Evolutionary conservation across 2,329 filamentous ascomycete genomes (phyloP), one percentile per base, ranked within the genome.

Genomic region (Botrytis pseudocinerea): DNA sequence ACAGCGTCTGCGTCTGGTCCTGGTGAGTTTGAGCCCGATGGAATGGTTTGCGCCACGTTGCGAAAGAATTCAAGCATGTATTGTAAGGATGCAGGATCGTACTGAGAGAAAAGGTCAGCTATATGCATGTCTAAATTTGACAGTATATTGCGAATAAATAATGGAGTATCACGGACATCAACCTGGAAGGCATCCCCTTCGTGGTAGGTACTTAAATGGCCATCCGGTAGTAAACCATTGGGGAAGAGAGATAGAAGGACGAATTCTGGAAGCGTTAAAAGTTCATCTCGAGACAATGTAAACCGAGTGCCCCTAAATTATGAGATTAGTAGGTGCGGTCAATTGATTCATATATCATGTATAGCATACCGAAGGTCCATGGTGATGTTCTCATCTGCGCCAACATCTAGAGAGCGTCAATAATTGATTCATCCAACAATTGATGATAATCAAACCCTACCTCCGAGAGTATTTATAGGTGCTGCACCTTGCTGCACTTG

Each of bases 11-110:
- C 85, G 75, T 93, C 90, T 75, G 89, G 87, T 2, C 89, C 89
- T 48, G 91, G 89, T 70, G 93, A 93, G 44, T 87, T 86, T 25
- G 88, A 85, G 76, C 93, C 90, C 60, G 89, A 88, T 16, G 93
- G 94, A 77, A 99, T 98, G n/a, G 95, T 96, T 83, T 98, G 94
- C 71, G 96, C 96, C 76, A 99, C 95, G 77, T 91, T 91, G 76
- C 96, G 92, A 86, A 99, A 99, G 84, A 99, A 99, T 80, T 98
- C 95, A 76, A 99, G 89, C 96, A 99, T 99, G 85, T 98, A 99
- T 84, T 98, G 94, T 72, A 99, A 89, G 65, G 95, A 98, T 70
- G 91, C 91, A 38, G 96, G 95, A 83, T 99, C 96, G 85, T 98
- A 99, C 96, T 99, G 85, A 78, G 83, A 76, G 76, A 74, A 78